Evolutionary conservation across 176 grass and related monocot genomes (phyloP).

Genomic region (Oryza glaberrima): DNA sequence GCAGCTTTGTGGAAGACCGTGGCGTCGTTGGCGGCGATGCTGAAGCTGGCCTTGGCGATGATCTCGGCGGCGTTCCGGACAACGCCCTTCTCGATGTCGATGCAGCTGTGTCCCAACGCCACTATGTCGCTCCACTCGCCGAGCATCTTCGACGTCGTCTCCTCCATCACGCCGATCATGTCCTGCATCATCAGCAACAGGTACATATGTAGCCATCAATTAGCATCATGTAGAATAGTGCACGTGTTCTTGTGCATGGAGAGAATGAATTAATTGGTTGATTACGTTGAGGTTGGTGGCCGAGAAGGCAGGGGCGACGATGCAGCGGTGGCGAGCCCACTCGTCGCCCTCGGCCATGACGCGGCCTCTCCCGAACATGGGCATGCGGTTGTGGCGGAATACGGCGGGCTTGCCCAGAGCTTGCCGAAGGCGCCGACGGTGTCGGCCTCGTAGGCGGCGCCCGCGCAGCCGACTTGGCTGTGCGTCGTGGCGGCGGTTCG

Average conservation of each 20-base stretch:
- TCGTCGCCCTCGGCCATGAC: constrained; percentile 75
- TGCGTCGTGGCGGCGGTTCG: too few species aligned
- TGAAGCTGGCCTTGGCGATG: constrained; percentile 81
- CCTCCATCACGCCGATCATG: constrained; percentile 64
- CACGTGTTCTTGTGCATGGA: background rate
- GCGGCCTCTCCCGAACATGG: constrained; percentile 74
- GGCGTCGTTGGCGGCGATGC: constrained; percentile 44
- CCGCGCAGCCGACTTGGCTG: too few species aligned
- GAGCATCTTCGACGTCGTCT: constrained; percentile 63
- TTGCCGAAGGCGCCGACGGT: constrained; percentile 55
- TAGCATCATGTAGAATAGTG: background rate
- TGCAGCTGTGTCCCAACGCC: background rate
- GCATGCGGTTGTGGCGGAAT: constrained; percentile 81
- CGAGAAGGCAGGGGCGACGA: constrained; percentile 87
- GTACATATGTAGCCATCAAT: background rate
- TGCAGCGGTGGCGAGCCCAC: constrained; percentile 65
- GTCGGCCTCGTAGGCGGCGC: constrained; percentile 8
- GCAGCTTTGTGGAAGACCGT: constrained; percentile 66
- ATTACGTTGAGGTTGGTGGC: constrained; percentile 72
- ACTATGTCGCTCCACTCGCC: constrained; percentile 39
- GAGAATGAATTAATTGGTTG: background rate
- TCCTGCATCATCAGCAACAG: constrained; percentile 21
- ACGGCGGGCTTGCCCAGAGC: constrained; percentile 86
- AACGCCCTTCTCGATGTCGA: constrained; percentile 62
- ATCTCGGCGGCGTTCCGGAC: constrained; percentile 73